Evolutionary conservation across 495 filamentous ascomycete species (phyloP), one percentile per base, ranked within the genome.

Genomic region (Eremomyces bilateralis): DNA sequence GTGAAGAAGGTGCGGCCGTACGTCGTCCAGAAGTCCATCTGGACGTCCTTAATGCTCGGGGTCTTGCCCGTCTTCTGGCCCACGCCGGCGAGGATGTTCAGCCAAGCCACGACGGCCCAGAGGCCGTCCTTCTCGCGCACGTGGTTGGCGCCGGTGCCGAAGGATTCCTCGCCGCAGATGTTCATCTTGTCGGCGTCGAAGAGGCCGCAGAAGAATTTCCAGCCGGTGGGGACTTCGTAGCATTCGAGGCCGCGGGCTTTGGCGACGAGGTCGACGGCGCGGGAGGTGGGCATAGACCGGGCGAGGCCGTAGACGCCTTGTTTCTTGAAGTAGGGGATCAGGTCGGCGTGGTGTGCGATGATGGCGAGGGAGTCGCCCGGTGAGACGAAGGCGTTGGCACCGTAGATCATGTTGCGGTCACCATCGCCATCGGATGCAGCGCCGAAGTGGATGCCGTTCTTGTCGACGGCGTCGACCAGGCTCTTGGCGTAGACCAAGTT

Each of bases 361-460:
- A 97, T 95, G 43, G 88, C 88, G 44, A 97, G 60, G 50, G 76
- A 84, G 65, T 97, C 88, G 42, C 88, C 88, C 10, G 88, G 88
- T 4, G 90, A 95, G 36, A 97, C 88, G 49, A 97, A 97, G 27
- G 71, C 73, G 49, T 88, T 81, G 44, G 84, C 85, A 38, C 88
- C 88, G 54, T 97, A 97, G 50, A 97, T 95, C 88, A 97, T 97
- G 67, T 97, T 97, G 38, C 88, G 80, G 61, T 97, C 88, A 45
- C 88, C 88, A 47, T 97, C 88, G 42, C 88, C 88, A 44, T 97
- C 88, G 46, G 76, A 84, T 24, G 88, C 88, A 28, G 88, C 88
- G 45, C 88, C 88, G 51, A 97, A 95, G 46, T 88, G 90, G 44
- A 97, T 80, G 21, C 68, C 65, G 44, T 82, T 71, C 60, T 81